phyloP scores from a whole-genome alignment of 2,329 filamentous ascomycete species.

The Stachybotrys chlorohalonatus region DNA sequence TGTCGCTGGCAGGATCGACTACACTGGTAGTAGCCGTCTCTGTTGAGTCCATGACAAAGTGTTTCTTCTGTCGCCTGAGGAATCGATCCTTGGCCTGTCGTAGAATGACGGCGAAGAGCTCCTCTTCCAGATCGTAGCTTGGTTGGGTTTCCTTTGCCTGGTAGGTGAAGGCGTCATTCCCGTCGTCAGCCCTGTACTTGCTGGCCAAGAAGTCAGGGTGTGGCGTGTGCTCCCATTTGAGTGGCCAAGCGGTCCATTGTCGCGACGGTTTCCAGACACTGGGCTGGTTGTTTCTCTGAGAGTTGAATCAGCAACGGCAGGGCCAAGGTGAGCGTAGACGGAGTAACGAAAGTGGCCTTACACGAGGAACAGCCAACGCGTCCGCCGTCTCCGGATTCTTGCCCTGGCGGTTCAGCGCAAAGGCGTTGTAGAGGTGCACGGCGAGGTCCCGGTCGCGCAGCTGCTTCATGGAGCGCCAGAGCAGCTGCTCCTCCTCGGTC shows the following conservation, averaged over 20 bases:
- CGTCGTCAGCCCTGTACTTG: slow-evolving; percentile 32
- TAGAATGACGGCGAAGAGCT: slow-evolving; percentile 57
- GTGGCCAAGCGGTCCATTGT: slow-evolving; percentile 79
- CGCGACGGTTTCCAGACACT: slow-evolving; percentile 43
- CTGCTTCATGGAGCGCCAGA: slow-evolving; percentile 54
- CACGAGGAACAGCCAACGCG: slow-evolving; percentile 18
- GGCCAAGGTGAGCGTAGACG: neutral
- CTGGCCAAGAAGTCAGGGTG: slow-evolving; percentile 34
- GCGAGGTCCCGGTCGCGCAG: slow-evolving; percentile 58
- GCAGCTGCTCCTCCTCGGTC: slow-evolving; percentile 53
- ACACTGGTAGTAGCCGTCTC: neutral
- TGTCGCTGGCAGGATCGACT: neutral
- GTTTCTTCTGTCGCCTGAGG: slow-evolving; percentile 12
- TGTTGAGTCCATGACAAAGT: neutral
- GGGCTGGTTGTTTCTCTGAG: slow-evolving; percentile 18
- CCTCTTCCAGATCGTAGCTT: slow-evolving; percentile 59
- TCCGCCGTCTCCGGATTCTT: slow-evolving; percentile 14
- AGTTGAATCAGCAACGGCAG: neutral
- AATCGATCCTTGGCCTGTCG: slow-evolving; percentile 61
- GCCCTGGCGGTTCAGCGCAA: slow-evolving; percentile 38
- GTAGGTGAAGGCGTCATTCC: slow-evolving; percentile 40
- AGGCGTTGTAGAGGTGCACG: slow-evolving; percentile 71
- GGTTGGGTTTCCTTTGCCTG: slow-evolving; percentile 33
- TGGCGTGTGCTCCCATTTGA: slow-evolving; percentile 54
- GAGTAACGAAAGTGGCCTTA: slow-evolving; percentile 4